These are phyloP conservation scores for Iris pallida DNA, from an alignment of 116 monocot species.

Conservation along the genomic window DNA sequence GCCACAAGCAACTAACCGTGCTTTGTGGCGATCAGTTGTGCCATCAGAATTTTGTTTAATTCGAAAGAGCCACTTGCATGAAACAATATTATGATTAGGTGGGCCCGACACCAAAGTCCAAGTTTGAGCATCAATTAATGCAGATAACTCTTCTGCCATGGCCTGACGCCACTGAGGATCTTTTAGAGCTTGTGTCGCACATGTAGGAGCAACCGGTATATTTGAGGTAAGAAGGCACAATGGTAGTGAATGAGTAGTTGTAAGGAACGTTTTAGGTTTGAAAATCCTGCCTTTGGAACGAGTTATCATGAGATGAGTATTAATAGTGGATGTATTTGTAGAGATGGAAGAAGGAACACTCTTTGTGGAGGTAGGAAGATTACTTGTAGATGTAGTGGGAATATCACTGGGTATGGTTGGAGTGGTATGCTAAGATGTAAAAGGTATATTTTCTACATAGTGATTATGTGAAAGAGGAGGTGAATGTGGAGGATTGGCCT, in stretches of 20 bases:
- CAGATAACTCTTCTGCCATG: not conserved
- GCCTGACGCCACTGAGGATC: not conserved
- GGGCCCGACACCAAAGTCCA: not conserved
- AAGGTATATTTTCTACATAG: too few species aligned
- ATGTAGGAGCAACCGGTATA: not conserved
- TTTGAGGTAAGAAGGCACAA: not conserved
- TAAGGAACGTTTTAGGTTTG: not conserved
- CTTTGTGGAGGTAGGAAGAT: too few species aligned
- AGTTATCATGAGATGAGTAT: too few species aligned
- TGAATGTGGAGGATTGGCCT: too few species aligned
- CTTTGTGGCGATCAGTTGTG: not conserved
- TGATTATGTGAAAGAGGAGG: too few species aligned
- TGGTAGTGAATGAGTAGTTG: not conserved
- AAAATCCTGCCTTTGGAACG: too few species aligned
- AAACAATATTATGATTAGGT: not conserved
- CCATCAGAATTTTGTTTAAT: not conserved
- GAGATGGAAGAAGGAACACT: too few species aligned
- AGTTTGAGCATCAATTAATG: not conserved
- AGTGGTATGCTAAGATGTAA: too few species aligned
- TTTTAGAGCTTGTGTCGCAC: not conserved
- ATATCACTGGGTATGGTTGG: too few species aligned
- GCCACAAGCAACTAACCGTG: not conserved
- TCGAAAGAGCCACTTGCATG: slow-evolving; percentile 1
- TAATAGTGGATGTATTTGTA: too few species aligned
- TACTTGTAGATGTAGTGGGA: too few species aligned